A percentile compares a stretch with the other conserved stretches of the same genome.
Evolutionary conservation across 805 yeast genomes (phyloP).

Genomic region (Saturnispora dispora): DNA sequence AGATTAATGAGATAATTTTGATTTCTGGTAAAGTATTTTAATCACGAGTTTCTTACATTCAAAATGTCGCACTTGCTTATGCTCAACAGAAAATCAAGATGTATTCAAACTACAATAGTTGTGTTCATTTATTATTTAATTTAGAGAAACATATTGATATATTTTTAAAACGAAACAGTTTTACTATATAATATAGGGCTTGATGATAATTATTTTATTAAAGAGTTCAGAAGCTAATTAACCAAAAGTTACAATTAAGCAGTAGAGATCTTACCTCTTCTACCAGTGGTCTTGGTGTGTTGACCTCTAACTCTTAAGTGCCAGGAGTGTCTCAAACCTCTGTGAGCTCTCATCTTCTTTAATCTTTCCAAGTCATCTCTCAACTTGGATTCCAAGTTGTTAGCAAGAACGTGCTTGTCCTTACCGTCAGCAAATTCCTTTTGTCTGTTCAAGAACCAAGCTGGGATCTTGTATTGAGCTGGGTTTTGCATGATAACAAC

Average conservation of each 20-base stretch:
- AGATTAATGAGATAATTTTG: neutral
- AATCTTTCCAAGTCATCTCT: constrained; percentile 99
- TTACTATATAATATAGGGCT: constrained; percentile 1
- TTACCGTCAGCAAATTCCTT: constrained; percentile 97
- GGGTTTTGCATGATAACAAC: constrained; percentile 99
- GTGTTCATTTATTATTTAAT: neutral
- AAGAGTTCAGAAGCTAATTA: neutral
- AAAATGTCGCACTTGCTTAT: no score
- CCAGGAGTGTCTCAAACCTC: constrained; percentile 99
- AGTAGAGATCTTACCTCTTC: constrained; percentile 63
- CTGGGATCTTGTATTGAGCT: constrained; percentile 97
- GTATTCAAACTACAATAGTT: neutral
- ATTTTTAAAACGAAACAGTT: neutral
- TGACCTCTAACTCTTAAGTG: constrained; percentile 99
- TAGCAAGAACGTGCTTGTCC: constrained; percentile 97
- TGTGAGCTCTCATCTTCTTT: constrained; percentile 99
- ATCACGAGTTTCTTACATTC: no score
- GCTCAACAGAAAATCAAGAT: no score
- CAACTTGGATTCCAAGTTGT: constrained; percentile 97
- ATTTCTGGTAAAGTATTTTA: neutral
- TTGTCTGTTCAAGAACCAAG: constrained; percentile 99
- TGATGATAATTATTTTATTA: neutral
- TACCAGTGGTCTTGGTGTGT: constrained; percentile 99
- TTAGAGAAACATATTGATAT: neutral
- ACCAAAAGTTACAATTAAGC: constrained; percentile 18